Conservation (phyloP, 352 stramenopile genomes). For the Pythium phragmiticola region DNA sequence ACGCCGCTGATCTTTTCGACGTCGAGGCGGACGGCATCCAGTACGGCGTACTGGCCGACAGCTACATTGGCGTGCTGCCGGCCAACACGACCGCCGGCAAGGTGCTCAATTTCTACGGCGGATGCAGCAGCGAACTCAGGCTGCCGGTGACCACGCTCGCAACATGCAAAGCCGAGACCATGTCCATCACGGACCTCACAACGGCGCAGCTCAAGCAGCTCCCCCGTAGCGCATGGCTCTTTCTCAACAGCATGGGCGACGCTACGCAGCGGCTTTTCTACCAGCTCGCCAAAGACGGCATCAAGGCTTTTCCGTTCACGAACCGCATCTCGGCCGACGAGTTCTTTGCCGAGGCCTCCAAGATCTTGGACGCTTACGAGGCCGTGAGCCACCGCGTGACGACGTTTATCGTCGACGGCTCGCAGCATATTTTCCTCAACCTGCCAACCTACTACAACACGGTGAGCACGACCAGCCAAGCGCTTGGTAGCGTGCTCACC, state of each 20-base stretch:
- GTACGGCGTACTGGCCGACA: slow-evolving; percentile 53
- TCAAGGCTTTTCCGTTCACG: slow-evolving; percentile 50
- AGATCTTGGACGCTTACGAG: slow-evolving; percentile 39
- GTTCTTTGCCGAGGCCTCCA: slow-evolving; percentile 32
- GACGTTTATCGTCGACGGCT: slow-evolving; percentile 35
- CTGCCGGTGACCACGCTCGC: slow-evolving; percentile 30
- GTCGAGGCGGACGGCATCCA: slow-evolving; percentile 40
- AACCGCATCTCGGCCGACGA: slow-evolving; percentile 48
- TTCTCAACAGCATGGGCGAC: slow-evolving; percentile 61
- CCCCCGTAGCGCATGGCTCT: slow-evolving; percentile 51
- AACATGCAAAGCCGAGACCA: slow-evolving; percentile 11
- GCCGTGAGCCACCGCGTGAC: slow-evolving; percentile 31
- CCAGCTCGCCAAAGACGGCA: slow-evolving; percentile 45
- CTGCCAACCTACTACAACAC: slow-evolving; percentile 3
- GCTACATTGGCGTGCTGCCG: slow-evolving; percentile 59
- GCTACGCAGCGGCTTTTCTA: slow-evolving; percentile 63
- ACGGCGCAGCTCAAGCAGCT: slow-evolving; percentile 41
- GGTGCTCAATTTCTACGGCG: slow-evolving; percentile 56
- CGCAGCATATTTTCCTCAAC: slow-evolving; percentile 13
- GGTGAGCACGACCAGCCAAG: neutral
- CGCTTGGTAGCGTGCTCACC: neutral
- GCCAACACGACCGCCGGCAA: slow-evolving; percentile 38
- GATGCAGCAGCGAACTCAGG: slow-evolving; percentile 39
- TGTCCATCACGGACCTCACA: slow-evolving; percentile 42
- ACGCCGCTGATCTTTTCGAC: slow-evolving; percentile 51